Percentiles rank a stretch among this genome's conserved stretches.
Conservation (phyloP, 306 rosid genomes). For the Glycine tomentella region DNA sequence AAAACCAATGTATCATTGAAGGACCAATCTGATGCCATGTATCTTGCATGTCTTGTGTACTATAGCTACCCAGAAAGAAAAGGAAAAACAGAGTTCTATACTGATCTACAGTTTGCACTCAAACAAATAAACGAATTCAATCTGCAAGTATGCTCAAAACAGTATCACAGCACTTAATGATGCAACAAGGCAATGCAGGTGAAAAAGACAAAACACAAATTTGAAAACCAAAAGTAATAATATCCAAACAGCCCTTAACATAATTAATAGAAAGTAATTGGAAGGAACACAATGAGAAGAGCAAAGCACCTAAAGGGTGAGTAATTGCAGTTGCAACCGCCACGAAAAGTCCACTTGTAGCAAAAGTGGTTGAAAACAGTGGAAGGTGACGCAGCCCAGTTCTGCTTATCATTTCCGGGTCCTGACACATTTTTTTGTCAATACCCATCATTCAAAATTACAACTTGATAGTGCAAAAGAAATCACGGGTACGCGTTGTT, state of each 20-base stretch:
- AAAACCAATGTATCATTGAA: too few species aligned
- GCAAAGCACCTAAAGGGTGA: constrained; percentile 78
- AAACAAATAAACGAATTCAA: background rate
- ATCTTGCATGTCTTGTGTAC: background rate
- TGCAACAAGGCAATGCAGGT: constrained; percentile 1
- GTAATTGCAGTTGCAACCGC: constrained; percentile 82
- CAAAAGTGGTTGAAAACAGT: constrained; percentile 69
- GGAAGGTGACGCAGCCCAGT: constrained; percentile 74
- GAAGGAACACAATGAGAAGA: background rate
- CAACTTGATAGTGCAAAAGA: background rate
- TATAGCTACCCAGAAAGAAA: too few species aligned
- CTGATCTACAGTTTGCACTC: background rate
- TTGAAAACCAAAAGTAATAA: background rate
- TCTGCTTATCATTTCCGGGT: constrained; percentile 50
- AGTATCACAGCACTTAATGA: background rate
- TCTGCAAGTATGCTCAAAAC: background rate
- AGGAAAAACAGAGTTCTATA: background rate
- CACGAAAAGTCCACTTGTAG: constrained; percentile 81
- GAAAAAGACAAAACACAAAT: background rate
- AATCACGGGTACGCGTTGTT: background rate
- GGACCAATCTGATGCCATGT: background rate
- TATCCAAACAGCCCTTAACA: background rate
- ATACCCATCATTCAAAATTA: constrained; percentile 3
- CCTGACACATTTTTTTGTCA: constrained; percentile 50
- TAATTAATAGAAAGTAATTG: background rate